Conservation (phyloP, 441 rosid genomes). For the Adansonia gregorii region DNA sequence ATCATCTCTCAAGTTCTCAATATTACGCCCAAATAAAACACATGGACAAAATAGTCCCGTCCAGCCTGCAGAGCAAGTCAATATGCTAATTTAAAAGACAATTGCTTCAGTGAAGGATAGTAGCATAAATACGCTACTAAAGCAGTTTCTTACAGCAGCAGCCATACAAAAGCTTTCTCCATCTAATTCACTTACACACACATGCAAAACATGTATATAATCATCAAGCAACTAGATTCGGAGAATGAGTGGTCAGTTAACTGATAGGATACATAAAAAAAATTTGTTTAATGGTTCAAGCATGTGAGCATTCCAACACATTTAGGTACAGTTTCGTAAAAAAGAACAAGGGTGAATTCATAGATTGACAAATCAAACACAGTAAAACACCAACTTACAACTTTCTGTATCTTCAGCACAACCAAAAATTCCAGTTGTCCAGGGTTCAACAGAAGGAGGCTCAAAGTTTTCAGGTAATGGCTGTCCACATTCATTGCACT, state of each 20-base stretch:
- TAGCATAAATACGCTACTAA: not conserved
- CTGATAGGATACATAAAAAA: not conserved
- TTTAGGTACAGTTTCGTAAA: not conserved
- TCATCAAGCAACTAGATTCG: not conserved
- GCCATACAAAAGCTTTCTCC: not conserved
- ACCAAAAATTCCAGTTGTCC: conserved; percentile 78
- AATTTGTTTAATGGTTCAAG: not conserved
- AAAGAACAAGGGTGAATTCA: conserved; percentile 4
- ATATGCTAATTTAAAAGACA: not conserved
- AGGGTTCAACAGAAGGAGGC: conserved; percentile 66
- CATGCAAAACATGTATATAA: not conserved
- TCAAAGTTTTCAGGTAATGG: conserved; percentile 62
- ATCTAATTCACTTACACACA: not conserved
- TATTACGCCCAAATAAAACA: conserved; percentile 69
- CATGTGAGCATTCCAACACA: not conserved
- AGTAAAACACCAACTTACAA: conserved; percentile 46
- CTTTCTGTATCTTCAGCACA: conserved; percentile 61
- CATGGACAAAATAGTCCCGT: conserved; percentile 75
- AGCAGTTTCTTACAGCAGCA: conserved; percentile 1
- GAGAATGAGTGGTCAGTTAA: not conserved
- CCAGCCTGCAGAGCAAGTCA: conserved; percentile 49
- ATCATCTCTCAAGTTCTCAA: conserved; percentile 68
- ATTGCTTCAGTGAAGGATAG: not conserved
- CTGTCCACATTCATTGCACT: conserved; percentile 76
- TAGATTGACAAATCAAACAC: conserved; percentile 13